These are phyloP conservation scores for Cyclotella choctawhatcheeana DNA, from an alignment of 108 stramenopile genomes.

Conservation along the genomic window DNA sequence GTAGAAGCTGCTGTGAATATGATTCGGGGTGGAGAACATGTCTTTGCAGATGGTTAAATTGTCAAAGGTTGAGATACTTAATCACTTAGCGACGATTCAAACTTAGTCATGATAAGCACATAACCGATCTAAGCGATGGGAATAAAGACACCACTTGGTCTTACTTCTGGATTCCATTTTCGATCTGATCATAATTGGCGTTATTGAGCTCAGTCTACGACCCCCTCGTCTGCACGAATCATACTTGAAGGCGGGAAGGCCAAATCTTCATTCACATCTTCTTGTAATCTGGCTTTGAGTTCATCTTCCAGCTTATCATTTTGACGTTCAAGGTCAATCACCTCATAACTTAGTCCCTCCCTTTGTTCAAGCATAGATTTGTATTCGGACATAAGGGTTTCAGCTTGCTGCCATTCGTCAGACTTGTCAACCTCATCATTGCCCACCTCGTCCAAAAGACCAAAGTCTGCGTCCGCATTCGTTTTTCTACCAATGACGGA, in stretches of 20 bases:
- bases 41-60: too few relatives aligned
- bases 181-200: too few relatives aligned
- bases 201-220: too few relatives aligned
- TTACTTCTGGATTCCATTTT: too few relatives aligned
- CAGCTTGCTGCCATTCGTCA: conserved; percentile 53
- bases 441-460: conserved; percentile 3
- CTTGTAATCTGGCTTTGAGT: conserved; percentile 28
- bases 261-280: conserved; percentile 26
- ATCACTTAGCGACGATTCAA: too few relatives aligned
- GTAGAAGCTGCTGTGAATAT: conserved; percentile 17
- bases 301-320: conserved; percentile 33
- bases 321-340: conserved; percentile 7
- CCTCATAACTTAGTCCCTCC: conserved; percentile 30
- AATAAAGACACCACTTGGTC: too few relatives aligned
- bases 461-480: background rate
- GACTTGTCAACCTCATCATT: conserved; percentile 19
- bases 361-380: conserved; percentile 36
- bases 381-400: conserved; percentile 44
- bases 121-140: too few relatives aligned
- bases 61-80: too few relatives aligned
- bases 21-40: background rate
- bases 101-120: too few relatives aligned
- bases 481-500: background rate
- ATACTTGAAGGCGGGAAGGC: conserved; percentile 39
- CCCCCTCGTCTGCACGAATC: conserved; percentile 17